phyloP scores from a whole-genome alignment of 148 eudicot species.

The Gaultheria prostrata region DNA sequence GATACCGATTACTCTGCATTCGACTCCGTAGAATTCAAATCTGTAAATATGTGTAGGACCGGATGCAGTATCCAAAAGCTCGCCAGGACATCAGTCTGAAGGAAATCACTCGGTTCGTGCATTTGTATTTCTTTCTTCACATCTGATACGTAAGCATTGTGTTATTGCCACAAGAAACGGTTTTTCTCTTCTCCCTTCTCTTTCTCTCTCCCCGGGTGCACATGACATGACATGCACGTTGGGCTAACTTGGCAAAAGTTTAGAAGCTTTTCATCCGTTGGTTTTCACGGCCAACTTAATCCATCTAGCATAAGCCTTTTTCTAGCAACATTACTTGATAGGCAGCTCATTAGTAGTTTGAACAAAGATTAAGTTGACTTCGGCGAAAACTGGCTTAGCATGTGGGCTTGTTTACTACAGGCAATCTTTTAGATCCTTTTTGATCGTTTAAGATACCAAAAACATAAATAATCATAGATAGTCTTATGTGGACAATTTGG shows the following conservation, averaged over 20 bases:
- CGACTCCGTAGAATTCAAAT: not conserved
- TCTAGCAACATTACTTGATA: not conserved
- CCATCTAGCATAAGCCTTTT: not conserved
- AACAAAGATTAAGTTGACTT: not conserved
- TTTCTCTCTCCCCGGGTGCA: not conserved
- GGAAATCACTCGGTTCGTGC: not conserved
- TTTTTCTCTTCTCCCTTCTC: not conserved
- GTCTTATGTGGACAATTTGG: not conserved
- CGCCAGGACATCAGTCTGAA: not conserved
- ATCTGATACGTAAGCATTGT: not conserved
- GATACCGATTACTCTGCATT: not conserved
- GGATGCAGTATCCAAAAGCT: not conserved
- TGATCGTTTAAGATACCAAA: not conserved
- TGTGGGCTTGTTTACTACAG: not conserved
- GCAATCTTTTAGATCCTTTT: not conserved
- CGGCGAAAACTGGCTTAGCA: not conserved
- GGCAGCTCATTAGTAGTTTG: not conserved
- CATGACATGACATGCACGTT: not conserved
- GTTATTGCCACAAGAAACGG: not conserved
- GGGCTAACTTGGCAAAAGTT: not conserved
- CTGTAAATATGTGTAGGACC: not conserved
- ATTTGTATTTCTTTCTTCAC: not conserved
- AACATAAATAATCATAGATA: not conserved
- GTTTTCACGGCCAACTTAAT: not conserved
- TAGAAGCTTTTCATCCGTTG: not conserved